Percentiles rank a stretch among this genome's conserved stretches.
Evolutionary conservation across 73 alveolate genomes (phyloP).

Genomic region (Paramecium pentaurelia): DNA sequence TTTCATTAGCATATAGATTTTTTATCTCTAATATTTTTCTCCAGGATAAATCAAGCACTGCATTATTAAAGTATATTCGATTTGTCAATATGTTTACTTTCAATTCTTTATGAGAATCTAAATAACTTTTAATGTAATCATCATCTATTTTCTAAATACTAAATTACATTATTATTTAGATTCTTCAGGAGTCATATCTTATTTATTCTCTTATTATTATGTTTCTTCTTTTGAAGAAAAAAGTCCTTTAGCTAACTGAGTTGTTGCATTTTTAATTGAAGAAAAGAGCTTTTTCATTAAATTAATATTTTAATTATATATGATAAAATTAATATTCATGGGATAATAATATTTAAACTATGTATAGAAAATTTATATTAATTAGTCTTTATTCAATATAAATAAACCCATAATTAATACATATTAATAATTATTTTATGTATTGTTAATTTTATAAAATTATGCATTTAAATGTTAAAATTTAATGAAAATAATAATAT

Average conservation of each 20-base stretch:
- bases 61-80: neutral
- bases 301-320: neutral
- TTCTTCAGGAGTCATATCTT: neutral
- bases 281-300: neutral
- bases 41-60: neutral
- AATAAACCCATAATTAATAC: too few species aligned
- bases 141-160: neutral
- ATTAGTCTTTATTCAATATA: too few species aligned
- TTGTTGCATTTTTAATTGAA: neutral
- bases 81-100: neutral
- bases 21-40: slow-evolving; percentile 38
- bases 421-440: neutral
- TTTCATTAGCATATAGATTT: neutral
- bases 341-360: neutral
- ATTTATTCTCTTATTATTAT: neutral
- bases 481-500: too few species aligned
- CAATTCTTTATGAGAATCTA: neutral
- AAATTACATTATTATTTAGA: neutral
- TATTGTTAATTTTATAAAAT: too few species aligned
- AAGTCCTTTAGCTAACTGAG: neutral
- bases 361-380: too few species aligned
- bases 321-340: neutral
- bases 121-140: neutral
- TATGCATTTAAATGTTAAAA: too few species aligned
- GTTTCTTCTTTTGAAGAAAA: neutral